These are phyloP conservation scores for Bryoglossum gracile DNA, from an alignment of 495 filamentous ascomycete species.

Conservation along the genomic window DNA sequence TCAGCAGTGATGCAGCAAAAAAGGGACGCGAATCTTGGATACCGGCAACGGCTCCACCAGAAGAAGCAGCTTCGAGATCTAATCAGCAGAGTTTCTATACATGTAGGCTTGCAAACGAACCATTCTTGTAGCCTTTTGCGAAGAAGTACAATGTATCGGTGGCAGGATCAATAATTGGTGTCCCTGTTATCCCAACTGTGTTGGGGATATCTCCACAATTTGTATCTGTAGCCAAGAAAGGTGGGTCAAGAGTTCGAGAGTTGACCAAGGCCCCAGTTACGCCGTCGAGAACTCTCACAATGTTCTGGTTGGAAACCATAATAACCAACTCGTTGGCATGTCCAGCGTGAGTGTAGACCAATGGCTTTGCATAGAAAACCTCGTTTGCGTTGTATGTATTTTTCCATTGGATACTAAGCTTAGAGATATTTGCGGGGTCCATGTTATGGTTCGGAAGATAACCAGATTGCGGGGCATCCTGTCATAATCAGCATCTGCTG, in stretches of 20 bases:
- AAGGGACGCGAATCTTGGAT: not conserved
- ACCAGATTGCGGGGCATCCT: not conserved
- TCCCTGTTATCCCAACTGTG: conserved; percentile 23
- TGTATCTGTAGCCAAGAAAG: conserved; percentile 28
- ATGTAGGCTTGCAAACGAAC: not conserved
- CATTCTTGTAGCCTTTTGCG: conserved; percentile 16
- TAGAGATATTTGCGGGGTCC: not conserved
- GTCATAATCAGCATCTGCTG: not conserved
- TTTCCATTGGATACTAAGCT: not conserved
- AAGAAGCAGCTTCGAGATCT: not conserved
- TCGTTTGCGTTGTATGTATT: not conserved
- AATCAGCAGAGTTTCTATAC: not conserved
- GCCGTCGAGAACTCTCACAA: conserved; percentile 28
- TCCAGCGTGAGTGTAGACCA: conserved; percentile 29
- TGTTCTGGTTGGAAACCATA: conserved; percentile 31
- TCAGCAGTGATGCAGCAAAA: not conserved
- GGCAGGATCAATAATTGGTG: conserved; percentile 20
- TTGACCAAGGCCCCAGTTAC: conserved; percentile 28
- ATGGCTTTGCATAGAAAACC: conserved; percentile 30
- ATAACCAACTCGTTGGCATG: conserved; percentile 26
- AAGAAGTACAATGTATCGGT: conserved; percentile 23
- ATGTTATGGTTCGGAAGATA: conserved; percentile 1
- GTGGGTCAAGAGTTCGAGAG: conserved; percentile 23
- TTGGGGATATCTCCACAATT: conserved; percentile 29
- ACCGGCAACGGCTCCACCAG: not conserved